Percentiles rank a stretch among this genome's conserved stretches.
Evolutionary conservation across 768 basidiomycete genomes (phyloP).

Genomic region (Suillus ampliporus): DNA sequence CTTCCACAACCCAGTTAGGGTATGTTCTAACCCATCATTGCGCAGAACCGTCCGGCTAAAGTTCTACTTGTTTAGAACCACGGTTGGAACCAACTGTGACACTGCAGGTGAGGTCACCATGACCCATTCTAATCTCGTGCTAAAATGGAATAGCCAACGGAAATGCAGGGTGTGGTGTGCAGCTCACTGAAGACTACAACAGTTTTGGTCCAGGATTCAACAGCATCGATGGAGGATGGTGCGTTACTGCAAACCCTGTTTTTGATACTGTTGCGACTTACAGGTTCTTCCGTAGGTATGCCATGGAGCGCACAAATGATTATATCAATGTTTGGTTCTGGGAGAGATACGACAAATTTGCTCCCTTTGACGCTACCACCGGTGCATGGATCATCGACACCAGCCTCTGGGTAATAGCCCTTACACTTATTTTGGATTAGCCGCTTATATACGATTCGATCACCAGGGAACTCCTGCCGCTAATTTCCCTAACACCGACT

Average conservation of each 20-base stretch:
- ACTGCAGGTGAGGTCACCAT: conserved; percentile 19
- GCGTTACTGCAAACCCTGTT: conserved; percentile 6
- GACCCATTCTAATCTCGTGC: not conserved
- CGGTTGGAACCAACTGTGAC: conserved; percentile 30
- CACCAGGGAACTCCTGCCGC: conserved; percentile 40
- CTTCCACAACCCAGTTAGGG: conserved; percentile 30
- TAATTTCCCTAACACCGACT: conserved; percentile 45
- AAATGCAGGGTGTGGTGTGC: conserved; percentile 47
- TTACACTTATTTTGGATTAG: not conserved
- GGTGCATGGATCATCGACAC: conserved; percentile 26
- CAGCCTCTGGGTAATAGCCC: conserved; percentile 27
- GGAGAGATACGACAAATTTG: conserved; percentile 37
- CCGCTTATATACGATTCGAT: not conserved
- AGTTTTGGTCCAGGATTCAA: conserved; percentile 39
- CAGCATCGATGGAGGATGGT: conserved; percentile 47
- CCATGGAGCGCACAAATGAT: conserved; percentile 38
- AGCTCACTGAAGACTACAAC: conserved; percentile 25
- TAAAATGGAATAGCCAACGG: conserved; percentile 26
- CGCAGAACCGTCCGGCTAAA: not conserved
- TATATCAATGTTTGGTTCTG: conserved; percentile 50
- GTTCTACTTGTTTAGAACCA: conserved; percentile 19
- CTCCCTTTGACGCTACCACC: conserved; percentile 39
- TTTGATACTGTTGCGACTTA: not conserved
- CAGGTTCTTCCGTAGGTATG: conserved; percentile 36
- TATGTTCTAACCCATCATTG: conserved; percentile 13